Conservation (phyloP, 768 basidiomycete genomes). For the Rhodotorula toruloides region DNA sequence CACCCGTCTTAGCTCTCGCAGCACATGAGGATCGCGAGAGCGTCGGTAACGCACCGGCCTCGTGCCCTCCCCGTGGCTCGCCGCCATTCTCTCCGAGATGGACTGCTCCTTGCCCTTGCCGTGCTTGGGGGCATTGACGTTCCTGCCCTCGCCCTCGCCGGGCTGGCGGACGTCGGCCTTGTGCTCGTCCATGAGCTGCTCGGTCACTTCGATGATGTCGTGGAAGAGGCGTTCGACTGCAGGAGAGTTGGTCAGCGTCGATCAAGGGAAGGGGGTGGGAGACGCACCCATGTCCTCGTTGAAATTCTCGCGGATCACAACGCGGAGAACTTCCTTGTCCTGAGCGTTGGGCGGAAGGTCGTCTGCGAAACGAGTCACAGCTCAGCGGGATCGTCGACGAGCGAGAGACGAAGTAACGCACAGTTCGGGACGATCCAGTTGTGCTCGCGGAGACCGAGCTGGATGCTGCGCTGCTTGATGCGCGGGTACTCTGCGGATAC, state of each 20-base stretch:
- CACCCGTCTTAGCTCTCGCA: background rate
- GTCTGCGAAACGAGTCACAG: too few species aligned
- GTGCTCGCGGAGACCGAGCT: slow-evolving; percentile 50
- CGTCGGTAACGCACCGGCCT: slow-evolving; percentile 2
- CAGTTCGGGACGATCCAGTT: slow-evolving; percentile 50
- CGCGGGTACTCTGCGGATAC: slow-evolving; percentile 12
- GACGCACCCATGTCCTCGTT: slow-evolving; percentile 33
- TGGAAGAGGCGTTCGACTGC: slow-evolving; percentile 55
- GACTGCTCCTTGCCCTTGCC: background rate
- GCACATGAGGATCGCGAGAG: background rate
- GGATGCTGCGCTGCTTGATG: slow-evolving; percentile 53
- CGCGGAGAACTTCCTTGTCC: slow-evolving; percentile 58
- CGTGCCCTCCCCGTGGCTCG: slow-evolving; percentile 32
- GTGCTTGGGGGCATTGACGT: slow-evolving; percentile 52
- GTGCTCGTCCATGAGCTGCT: slow-evolving; percentile 51
- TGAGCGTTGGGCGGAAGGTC: slow-evolving; percentile 55
- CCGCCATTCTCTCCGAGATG: slow-evolving; percentile 12
- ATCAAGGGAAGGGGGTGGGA: background rate
- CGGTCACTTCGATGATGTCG: slow-evolving; percentile 66
- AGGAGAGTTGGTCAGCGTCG: too few species aligned
- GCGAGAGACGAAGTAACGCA: background rate
- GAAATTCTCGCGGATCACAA: slow-evolving; percentile 50
- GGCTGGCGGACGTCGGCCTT: slow-evolving; percentile 54
- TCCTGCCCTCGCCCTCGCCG: slow-evolving; percentile 52
- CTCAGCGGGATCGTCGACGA: slow-evolving; percentile 50